Percentiles rank a stretch among this genome's conserved stretches.
Evolutionary conservation across 2,329 filamentous ascomycete genomes (phyloP).

Genomic region (Drechslerella dactyloides): DNA sequence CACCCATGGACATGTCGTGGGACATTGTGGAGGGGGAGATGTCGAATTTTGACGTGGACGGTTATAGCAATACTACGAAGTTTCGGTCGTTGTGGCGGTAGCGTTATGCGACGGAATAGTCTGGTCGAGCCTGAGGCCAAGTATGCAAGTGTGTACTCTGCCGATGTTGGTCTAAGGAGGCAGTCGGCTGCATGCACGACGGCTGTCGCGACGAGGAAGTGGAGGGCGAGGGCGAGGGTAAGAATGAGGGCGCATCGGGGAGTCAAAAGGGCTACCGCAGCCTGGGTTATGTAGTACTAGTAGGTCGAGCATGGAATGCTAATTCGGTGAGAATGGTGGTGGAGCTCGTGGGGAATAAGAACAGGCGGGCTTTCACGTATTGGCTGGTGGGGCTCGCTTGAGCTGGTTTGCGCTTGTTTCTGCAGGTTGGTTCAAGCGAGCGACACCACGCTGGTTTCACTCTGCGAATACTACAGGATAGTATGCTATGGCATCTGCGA

Average conservation of each 20-base stretch:
- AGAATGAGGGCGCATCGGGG: not conserved
- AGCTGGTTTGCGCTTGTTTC: slow-evolving; percentile 40
- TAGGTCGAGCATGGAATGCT: not conserved
- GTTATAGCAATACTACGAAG: no score
- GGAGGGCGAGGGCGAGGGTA: not conserved
- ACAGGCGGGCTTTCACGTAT: no score
- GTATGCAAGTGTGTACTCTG: not conserved
- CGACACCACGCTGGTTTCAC: no score
- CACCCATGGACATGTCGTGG: slow-evolving; percentile 25
- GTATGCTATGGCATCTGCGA: no score
- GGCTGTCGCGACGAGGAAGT: not conserved
- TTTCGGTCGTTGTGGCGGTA: no score
- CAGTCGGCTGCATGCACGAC: not conserved
- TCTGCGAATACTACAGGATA: no score
- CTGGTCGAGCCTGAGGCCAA: no score
- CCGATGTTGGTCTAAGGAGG: not conserved
- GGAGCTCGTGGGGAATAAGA: no score
- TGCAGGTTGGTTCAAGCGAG: slow-evolving; percentile 25
- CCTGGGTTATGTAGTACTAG: not conserved
- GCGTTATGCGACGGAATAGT: no score
- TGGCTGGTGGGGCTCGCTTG: slow-evolving; percentile 16
- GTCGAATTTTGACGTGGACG: not conserved
- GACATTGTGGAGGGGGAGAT: slow-evolving; percentile 20
- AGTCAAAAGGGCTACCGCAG: not conserved
- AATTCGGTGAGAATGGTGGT: not conserved